phyloP scores from a whole-genome alignment of 2,329 filamentous ascomycete genomes.

The Fusarium sublunatum region DNA sequence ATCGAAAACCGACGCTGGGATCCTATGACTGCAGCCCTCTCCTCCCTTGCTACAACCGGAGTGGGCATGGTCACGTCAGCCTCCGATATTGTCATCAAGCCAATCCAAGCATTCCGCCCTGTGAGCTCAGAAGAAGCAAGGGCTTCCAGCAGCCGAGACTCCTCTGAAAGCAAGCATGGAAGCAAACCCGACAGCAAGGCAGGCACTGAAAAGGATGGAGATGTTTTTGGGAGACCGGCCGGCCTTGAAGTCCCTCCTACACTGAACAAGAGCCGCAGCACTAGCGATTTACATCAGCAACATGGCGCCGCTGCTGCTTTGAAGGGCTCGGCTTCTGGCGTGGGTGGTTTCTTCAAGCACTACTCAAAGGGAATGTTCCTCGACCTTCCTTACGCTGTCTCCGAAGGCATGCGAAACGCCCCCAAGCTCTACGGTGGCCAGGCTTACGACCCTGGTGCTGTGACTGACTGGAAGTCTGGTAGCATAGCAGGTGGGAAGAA shows the following conservation, averaged over 20 bases:
- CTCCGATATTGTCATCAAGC: constrained; percentile 24
- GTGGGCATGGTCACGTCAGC: constrained; percentile 22
- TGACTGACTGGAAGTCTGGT: constrained; percentile 25
- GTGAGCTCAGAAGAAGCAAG: neutral
- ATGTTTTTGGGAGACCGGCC: neutral
- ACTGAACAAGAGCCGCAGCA: neutral
- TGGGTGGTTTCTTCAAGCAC: constrained; percentile 33
- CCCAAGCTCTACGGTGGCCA: constrained; percentile 28
- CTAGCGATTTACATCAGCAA: neutral
- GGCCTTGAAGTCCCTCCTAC: neutral
- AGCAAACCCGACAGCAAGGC: rapidly evolving
- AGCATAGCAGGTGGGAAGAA: constrained; percentile 13
- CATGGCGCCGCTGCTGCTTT: constrained; percentile 22
- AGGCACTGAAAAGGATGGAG: rapidly evolving
- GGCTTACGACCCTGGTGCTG: constrained; percentile 12
- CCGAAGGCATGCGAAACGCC: constrained; percentile 35
- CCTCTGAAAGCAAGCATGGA: rapidly evolving
- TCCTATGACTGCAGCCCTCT: constrained; percentile 24
- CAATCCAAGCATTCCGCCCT: constrained; percentile 5
- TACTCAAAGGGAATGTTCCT: constrained; percentile 22
- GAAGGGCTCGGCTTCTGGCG: constrained; percentile 13
- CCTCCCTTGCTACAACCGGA: constrained; percentile 17
- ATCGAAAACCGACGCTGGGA: constrained; percentile 38
- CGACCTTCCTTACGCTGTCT: constrained; percentile 32
- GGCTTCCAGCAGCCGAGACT: neutral